Conservation (phyloP, 768 basidiomycete genomes). For the Pleurotus platypus region DNA sequence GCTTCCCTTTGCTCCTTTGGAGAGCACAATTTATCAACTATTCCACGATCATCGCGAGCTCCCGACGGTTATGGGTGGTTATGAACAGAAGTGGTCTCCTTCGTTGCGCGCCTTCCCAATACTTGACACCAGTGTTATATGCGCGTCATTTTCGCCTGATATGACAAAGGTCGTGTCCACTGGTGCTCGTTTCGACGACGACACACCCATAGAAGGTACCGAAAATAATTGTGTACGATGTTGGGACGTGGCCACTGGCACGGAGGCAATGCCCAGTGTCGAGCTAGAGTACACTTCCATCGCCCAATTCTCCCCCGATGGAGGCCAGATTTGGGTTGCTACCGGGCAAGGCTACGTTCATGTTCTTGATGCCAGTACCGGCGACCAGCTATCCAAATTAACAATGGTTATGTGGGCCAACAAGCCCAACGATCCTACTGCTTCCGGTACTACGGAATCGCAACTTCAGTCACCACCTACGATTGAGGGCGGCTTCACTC, state of each 20-base stretch:
- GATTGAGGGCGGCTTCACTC: neutral
- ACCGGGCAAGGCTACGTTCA: neutral
- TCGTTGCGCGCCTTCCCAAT: neutral
- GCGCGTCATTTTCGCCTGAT: constrained; percentile 5
- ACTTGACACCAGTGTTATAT: constrained; percentile 4
- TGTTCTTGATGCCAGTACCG: neutral
- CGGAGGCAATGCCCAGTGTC: neutral
- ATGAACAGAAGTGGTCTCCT: constrained; percentile 1
- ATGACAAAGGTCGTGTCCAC: constrained; percentile 1
- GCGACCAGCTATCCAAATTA: neutral
- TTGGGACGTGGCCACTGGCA: constrained; percentile 8
- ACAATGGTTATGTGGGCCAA: neutral
- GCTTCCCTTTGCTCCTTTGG: constrained; percentile 3
- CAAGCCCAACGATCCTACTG: neutral
- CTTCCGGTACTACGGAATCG: neutral
- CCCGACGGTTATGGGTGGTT: neutral
- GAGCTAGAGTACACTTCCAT: neutral
- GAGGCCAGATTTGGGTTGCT: neutral
- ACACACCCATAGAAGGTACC: neutral
- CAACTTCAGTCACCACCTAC: neutral
- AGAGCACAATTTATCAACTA: neutral
- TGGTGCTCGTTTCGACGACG: neutral
- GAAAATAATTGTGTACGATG: neutral
- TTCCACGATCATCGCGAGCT: neutral
- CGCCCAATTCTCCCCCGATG: neutral